Percentiles rank a stretch among this genome's conserved stretches.
Conservation (phyloP, 768 basidiomycete species). For the Tricholoma flavovirens region DNA sequence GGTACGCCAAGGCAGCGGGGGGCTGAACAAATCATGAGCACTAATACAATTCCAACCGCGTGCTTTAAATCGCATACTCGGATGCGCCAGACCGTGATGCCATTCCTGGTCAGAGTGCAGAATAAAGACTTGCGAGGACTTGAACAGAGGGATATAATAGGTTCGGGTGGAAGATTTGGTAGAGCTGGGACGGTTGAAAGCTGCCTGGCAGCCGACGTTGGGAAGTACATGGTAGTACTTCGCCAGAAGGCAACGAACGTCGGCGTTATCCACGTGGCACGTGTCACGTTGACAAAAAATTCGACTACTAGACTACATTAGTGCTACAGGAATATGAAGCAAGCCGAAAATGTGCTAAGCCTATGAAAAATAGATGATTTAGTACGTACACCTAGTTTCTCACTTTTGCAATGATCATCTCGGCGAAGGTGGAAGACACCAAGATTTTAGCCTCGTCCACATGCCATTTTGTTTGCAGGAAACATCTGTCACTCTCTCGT, state of each 20-base stretch:
- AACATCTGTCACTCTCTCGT: conserved; percentile 4
- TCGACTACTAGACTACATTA: background rate
- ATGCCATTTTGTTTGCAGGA: conserved; percentile 10
- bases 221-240: conserved; percentile 66
- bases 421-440: conserved; percentile 30
- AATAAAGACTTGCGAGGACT: conserved; percentile 77
- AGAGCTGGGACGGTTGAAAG: conserved; percentile 67
- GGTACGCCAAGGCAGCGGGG: conserved; percentile 61
- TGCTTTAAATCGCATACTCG: conserved; percentile 45
- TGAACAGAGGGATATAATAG: conserved; percentile 50
- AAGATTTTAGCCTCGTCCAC: conserved; percentile 40
- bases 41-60: background rate
- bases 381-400: conserved; percentile 5
- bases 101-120: conserved; percentile 63
- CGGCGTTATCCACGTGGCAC: background rate
- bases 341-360: background rate
- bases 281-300: too few species aligned
- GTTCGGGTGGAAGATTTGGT: conserved; percentile 54
- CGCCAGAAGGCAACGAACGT: too few species aligned
- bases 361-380: background rate
- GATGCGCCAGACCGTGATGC: conserved; percentile 77
- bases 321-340: background rate
- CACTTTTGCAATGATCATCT: conserved; percentile 10
- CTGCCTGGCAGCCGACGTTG: conserved; percentile 71
- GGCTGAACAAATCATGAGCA: conserved; percentile 40